Conservation (phyloP, 2,329 filamentous ascomycete species). For the Kalmusia sp. region DNA sequence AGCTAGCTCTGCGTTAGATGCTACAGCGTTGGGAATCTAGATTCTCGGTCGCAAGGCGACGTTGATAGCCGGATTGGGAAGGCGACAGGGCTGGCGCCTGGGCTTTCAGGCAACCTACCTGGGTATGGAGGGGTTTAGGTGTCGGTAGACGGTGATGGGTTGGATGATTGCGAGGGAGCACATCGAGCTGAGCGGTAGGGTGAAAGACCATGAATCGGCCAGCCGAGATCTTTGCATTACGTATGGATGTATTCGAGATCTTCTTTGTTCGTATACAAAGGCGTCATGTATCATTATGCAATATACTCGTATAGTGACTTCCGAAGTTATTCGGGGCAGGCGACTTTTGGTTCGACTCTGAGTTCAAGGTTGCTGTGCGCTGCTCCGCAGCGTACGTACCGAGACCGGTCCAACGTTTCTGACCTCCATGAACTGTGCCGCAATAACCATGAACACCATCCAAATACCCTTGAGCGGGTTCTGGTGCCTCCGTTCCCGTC, state of each 20-base stretch:
- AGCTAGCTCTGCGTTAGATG: no score
- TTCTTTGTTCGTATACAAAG: no score
- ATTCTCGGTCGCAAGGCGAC: not conserved
- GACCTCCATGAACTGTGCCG: not conserved
- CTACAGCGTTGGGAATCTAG: not conserved
- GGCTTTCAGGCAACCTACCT: constrained; percentile 1
- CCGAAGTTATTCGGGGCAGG: no score
- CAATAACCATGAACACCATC: constrained; percentile 1
- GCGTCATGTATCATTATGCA: not conserved
- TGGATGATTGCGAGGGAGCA: not conserved
- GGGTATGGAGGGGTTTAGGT: not conserved
- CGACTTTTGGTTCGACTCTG: no score
- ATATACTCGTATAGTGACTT: not conserved
- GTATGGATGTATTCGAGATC: no score
- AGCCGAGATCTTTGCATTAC: no score
- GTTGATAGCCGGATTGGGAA: constrained; percentile 1
- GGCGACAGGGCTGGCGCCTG: not conserved
- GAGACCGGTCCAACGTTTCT: not conserved
- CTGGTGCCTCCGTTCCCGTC: not conserved
- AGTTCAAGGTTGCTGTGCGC: not conserved
- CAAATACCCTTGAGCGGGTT: constrained; percentile 1
- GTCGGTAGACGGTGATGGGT: not conserved
- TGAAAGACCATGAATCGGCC: no score
- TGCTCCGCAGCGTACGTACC: not conserved
- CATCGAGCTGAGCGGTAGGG: no score